phyloP scores from a whole-genome alignment of 2,329 filamentous ascomycete genomes.

The Paracoccidioides lutzii region DNA sequence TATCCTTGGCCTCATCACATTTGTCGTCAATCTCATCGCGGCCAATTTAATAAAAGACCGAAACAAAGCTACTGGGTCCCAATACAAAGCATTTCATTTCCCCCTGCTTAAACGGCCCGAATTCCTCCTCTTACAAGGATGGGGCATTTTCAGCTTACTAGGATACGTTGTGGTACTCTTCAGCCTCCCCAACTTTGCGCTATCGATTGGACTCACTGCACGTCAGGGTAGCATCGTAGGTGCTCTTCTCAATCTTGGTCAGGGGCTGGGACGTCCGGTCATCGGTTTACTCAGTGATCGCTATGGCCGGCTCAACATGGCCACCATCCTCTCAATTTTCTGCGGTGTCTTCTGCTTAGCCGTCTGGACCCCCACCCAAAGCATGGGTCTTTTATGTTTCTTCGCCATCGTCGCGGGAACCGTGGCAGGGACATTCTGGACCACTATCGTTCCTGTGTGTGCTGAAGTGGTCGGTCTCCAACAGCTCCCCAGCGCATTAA shows the following conservation, averaged over 20 bases:
- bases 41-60: conserved; percentile 44
- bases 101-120: conserved; percentile 41
- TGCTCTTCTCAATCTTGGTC: conserved; percentile 51
- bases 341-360: conserved; percentile 46
- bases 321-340: conserved; percentile 41
- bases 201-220: conserved; percentile 44
- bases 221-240: conserved; percentile 50
- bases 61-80: conserved; percentile 43
- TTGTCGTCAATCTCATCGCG: conserved; percentile 40
- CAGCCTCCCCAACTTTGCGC: conserved; percentile 50
- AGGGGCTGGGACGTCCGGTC: conserved; percentile 43
- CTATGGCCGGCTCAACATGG: conserved; percentile 51
- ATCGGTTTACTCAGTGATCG: conserved; percentile 51
- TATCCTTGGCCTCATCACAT: conserved; percentile 44
- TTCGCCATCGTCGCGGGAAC: conserved; percentile 47
- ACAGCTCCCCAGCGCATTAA: conserved; percentile 44
- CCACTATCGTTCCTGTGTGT: conserved; percentile 44
- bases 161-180: conserved; percentile 55
- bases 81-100: conserved; percentile 41
- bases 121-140: conserved; percentile 45
- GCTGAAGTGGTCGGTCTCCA: conserved; percentile 49
- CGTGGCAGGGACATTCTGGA: conserved; percentile 49
- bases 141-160: conserved; percentile 49
- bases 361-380: conserved; percentile 49
- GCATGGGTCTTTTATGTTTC: conserved; percentile 45